Evolutionary conservation across 805 yeast genomes (phyloP), one percentile per base, ranked within the genome.

Genomic region (Pichia kluyveri): DNA sequence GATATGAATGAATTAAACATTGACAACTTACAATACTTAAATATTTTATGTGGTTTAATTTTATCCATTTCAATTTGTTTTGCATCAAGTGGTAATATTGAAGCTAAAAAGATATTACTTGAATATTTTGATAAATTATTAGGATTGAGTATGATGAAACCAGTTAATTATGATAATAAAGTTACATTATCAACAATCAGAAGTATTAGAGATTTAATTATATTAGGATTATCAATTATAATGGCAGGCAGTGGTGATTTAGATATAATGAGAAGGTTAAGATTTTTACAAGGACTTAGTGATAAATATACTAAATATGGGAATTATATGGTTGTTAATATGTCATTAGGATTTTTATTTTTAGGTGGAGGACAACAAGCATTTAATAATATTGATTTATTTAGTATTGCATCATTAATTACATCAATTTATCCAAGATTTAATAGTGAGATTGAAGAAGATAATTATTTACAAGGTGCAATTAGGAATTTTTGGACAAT

Each of bases 211-310:
- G 80, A 80, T 52, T 68, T 83, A 1, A 55, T 88, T 14, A 73
- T 82, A 1, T 62, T 91, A 6, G 75, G 93, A 9, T 62, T 77
- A 8, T 76, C 96, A 0, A 70, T 87, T 28, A 73, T 89, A 0
- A 85, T 88, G 86, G 90, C 96, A 1, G 96, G 96, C 1, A 79
- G 89, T 15, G 98, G 99, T 1, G 96, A 93, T 60, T 65, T 90
- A 46, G 85, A 80, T 41, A 77, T 82, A 0, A 76, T 93, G 54
- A 73, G 90, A 56, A 72, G 96, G 45, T 68, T 87, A 40, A 72
- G 96, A 50, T 73, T 75, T 27, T 66, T 87, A 32, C 89, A 86
- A 60, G 86, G 83, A 19, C 70, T 74, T 12, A 73, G 77, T 0
- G 63, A 60, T 32, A 56, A 56, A 14, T 50, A 55, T 14, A 60